A percentile compares a stretch with the other conserved stretches of the same genome.
Evolutionary conservation across 2,329 filamentous ascomycete genomes (phyloP).

Genomic region (Stemphylium beticola): DNA sequence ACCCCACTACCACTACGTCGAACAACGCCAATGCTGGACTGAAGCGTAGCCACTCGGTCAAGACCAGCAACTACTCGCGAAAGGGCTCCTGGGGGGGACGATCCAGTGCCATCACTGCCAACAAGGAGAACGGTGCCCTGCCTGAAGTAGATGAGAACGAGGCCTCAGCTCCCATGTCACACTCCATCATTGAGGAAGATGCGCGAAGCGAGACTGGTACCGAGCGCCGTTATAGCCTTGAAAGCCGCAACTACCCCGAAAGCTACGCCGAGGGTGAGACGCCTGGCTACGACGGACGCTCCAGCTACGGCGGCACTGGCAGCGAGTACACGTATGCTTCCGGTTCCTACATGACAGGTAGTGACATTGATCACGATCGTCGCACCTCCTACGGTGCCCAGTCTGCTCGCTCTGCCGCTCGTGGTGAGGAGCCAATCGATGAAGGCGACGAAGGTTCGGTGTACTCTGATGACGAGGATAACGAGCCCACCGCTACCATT

Average conservation of each 20-base stretch:
- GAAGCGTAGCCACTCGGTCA: slow-evolving; percentile 52
- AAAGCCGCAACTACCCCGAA: slow-evolving; percentile 42
- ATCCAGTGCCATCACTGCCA: slow-evolving; percentile 37
- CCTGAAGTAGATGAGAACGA: slow-evolving; percentile 53
- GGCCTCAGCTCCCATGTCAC: slow-evolving; percentile 20
- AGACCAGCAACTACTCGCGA: slow-evolving; percentile 42
- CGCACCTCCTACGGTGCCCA: slow-evolving; percentile 52
- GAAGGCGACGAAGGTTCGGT: slow-evolving; percentile 37
- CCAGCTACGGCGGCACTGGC: slow-evolving; percentile 49
- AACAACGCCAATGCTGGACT: slow-evolving; percentile 59
- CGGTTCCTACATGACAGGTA: slow-evolving; percentile 57
- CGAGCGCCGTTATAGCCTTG: slow-evolving; percentile 48
- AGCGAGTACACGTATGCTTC: slow-evolving; percentile 56
- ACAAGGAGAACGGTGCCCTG: slow-evolving; percentile 58
- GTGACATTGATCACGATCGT: slow-evolving; percentile 51
- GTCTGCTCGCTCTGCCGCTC: slow-evolving; percentile 39
- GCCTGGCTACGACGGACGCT: slow-evolving; percentile 46
- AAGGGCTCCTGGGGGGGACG: slow-evolving; percentile 47
- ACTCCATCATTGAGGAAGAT: slow-evolving; percentile 38
- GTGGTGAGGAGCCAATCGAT: slow-evolving; percentile 40
- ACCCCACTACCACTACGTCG: slow-evolving; percentile 37
- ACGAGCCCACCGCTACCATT: slow-evolving; percentile 37
- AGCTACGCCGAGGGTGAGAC: slow-evolving; percentile 45
- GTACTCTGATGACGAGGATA: slow-evolving; percentile 42
- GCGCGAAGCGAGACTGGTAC: slow-evolving; percentile 48